Evolutionary conservation across 495 filamentous ascomycete genomes (phyloP).

Genomic region (Hypoxylon subgilvum): DNA sequence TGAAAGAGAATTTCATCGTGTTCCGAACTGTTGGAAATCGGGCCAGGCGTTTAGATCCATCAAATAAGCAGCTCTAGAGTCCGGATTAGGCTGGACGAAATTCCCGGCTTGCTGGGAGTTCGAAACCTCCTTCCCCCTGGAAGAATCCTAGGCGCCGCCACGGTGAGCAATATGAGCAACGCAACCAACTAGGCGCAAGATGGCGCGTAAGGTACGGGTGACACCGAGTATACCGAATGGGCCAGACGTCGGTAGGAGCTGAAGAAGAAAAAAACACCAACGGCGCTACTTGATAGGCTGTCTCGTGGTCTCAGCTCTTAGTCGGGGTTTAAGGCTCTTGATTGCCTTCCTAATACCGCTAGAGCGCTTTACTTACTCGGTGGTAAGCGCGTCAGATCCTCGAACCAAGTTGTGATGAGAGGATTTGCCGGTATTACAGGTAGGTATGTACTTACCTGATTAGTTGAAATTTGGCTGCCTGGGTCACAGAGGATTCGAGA

Average conservation of each 20-base stretch:
- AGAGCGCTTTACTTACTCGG: constrained; percentile 21
- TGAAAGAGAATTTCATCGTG: constrained; percentile 19
- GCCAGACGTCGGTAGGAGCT: constrained; percentile 19
- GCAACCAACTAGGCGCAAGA: constrained; percentile 2
- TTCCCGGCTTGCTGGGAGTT: constrained; percentile 12
- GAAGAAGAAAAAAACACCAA: constrained; percentile 11
- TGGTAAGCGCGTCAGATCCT: constrained; percentile 31
- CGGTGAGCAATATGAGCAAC: neutral
- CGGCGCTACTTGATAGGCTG: constrained; percentile 11
- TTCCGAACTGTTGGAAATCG: constrained; percentile 22
- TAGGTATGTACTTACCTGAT: constrained; percentile 29
- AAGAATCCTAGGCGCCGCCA: neutral
- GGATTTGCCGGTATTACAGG: constrained; percentile 8
- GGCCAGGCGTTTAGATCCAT: constrained; percentile 7
- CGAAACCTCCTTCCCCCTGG: constrained; percentile 5
- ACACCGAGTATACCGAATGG: constrained; percentile 2
- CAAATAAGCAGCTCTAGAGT: constrained; percentile 1
- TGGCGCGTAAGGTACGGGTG: constrained; percentile 6
- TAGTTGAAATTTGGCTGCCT: constrained; percentile 20
- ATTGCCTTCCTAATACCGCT: constrained; percentile 36
- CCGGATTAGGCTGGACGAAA: constrained; percentile 11
- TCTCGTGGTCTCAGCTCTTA: constrained; percentile 13
- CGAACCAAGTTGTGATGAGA: constrained; percentile 17
- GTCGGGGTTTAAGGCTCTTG: constrained; percentile 5
- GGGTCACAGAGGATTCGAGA: constrained; percentile 12